A percentile compares a stretch with the other conserved stretches of the same genome.
phyloP scores from a whole-genome alignment of 805 yeast species.

The Naumovozyma dairenensis region DNA sequence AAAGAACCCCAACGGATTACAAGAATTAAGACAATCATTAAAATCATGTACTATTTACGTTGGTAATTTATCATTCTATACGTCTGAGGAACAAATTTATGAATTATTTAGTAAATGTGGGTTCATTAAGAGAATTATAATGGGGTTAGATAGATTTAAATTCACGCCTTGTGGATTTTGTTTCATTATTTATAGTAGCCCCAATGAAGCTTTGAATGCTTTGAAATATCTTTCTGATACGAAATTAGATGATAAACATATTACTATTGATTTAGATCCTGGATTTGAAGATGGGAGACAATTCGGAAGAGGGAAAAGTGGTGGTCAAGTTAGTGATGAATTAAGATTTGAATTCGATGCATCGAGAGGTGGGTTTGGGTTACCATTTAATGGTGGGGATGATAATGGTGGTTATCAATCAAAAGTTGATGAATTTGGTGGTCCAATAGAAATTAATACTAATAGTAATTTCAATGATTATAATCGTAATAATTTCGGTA shows the following conservation, averaged over 20 bases:
- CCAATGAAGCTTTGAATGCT: conserved; percentile 68
- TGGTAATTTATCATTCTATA: conserved; percentile 80
- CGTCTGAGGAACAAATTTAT: conserved; percentile 89
- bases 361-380: conserved; percentile 38
- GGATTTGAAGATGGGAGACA: conserved; percentile 95
- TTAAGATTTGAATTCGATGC: conserved; percentile 40
- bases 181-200: conserved; percentile 67
- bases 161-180: conserved; percentile 96
- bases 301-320: conserved; percentile 84
- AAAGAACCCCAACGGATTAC: conserved; percentile 39
- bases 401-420: too few species aligned
- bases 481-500: not conserved
- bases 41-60: conserved; percentile 74
- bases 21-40: conserved; percentile 56
- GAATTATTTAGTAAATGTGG: conserved; percentile 84
- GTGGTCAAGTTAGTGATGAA: conserved; percentile 86
- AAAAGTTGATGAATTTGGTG: too few species aligned
- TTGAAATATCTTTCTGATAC: conserved; percentile 76
- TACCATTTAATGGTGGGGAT: conserved; percentile 29
- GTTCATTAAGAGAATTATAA: conserved; percentile 63
- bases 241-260: conserved; percentile 68
- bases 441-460: too few species aligned
- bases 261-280: conserved; percentile 88
- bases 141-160: conserved; percentile 89
- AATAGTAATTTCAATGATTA: conserved; percentile 1